A percentile compares a stretch with the other conserved stretches of the same genome.
These are phyloP conservation scores for Aspergillus thermomutatus DNA, from an alignment of 2,329 filamentous ascomycete genomes.

Conservation along the genomic window DNA sequence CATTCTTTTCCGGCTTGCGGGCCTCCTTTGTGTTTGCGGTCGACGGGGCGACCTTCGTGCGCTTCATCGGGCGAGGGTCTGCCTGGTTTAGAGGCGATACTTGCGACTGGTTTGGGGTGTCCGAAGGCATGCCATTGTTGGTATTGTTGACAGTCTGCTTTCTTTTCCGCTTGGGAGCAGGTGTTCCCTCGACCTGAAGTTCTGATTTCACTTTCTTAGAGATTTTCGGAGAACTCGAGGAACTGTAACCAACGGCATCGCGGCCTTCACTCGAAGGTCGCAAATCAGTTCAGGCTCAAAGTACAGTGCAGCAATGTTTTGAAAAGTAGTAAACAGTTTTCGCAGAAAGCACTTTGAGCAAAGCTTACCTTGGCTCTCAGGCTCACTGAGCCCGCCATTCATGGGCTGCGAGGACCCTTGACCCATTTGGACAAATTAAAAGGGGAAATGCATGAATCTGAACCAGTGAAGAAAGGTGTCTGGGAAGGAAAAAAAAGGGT, in stretches of 20 bases:
- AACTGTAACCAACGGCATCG: background rate
- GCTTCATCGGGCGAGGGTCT: conserved; percentile 20
- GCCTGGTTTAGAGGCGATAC: conserved; percentile 3
- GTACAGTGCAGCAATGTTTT: background rate
- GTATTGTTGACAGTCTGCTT: conserved; percentile 5
- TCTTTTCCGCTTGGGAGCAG: conserved; percentile 10
- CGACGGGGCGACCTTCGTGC: conserved; percentile 22
- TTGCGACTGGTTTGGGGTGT: background rate
- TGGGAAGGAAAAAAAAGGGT: conserved; percentile 1
- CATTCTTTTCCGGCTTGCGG: conserved; percentile 4
- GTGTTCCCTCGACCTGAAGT: background rate
- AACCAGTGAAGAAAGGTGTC: background rate
- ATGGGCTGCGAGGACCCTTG: conserved; percentile 17
- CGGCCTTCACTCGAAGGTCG: background rate
- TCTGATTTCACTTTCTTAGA: conserved; percentile 1
- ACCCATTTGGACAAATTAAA: conserved; percentile 12
- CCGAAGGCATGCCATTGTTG: background rate
- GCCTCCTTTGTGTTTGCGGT: conserved; percentile 11
- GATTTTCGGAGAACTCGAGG: background rate
- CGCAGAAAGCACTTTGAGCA: background rate
- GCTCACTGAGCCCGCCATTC: conserved; percentile 1
- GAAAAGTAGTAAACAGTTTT: background rate
- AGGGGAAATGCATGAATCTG: background rate
- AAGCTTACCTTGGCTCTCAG: conserved; percentile 10
- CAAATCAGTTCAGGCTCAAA: background rate